Evolutionary conservation across 2,329 filamentous ascomycete genomes (phyloP).

Genomic region (Aspergillus arachidicola): DNA sequence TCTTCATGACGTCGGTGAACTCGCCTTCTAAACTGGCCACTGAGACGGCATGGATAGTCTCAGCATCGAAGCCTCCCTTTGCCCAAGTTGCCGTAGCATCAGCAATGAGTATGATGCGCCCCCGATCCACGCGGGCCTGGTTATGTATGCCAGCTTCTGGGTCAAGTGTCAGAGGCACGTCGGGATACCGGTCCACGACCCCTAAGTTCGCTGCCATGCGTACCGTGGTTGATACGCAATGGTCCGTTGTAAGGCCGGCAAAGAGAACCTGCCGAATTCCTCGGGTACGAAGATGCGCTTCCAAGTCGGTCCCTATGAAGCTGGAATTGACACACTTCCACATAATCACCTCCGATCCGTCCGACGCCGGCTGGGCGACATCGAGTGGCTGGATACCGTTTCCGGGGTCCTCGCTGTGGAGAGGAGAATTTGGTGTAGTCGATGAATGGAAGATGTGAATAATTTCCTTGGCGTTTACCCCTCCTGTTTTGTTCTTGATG

Average conservation of each 20-base stretch:
- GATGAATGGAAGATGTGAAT: constrained; percentile 53
- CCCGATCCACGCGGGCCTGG: constrained; percentile 25
- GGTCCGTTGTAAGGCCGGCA: constrained; percentile 51
- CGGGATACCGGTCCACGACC: constrained; percentile 39
- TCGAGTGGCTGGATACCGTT: constrained; percentile 32
- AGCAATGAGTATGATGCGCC: constrained; percentile 45
- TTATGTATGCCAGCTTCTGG: constrained; percentile 18
- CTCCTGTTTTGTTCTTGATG: constrained; percentile 6
- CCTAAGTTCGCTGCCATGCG: constrained; percentile 53
- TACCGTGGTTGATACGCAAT: constrained; percentile 53
- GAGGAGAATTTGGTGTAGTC: constrained; percentile 31
- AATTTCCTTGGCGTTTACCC: constrained; percentile 30
- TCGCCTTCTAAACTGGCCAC: constrained; percentile 50
- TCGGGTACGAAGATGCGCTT: constrained; percentile 37
- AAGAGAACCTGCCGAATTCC: constrained; percentile 44
- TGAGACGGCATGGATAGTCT: constrained; percentile 49
- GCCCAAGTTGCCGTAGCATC: constrained; percentile 53
- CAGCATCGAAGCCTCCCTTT: constrained; percentile 48
- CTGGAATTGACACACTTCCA: constrained; percentile 51
- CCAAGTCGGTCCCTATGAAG: constrained; percentile 51
- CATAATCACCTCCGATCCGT: constrained; percentile 42
- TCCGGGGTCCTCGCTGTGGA: constrained; percentile 39
- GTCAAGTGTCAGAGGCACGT: constrained; percentile 9
- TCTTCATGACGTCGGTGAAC: constrained; percentile 47
- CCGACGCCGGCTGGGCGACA: constrained; percentile 32